A percentile compares a stretch with the other conserved stretches of the same genome.
Conservation (phyloP, 2,329 filamentous ascomycete species). For the Ceratocystis albifundus region DNA sequence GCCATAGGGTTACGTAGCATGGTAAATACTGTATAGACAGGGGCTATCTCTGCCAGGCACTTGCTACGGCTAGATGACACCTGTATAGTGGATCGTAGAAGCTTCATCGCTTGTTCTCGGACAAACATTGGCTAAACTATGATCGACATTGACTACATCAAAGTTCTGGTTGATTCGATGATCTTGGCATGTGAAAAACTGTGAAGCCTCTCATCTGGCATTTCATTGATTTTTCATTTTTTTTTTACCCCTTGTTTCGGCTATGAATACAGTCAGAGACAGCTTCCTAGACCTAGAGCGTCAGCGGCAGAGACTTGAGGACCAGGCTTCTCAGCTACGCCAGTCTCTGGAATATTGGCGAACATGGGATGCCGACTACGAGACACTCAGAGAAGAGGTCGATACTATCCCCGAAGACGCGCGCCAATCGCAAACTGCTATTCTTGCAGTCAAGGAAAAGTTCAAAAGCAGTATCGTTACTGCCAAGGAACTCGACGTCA, state of each 20-base stretch:
- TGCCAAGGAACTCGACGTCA: conserved; percentile 43
- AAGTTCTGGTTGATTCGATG: conserved; percentile 12
- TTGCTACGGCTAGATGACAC: not conserved
- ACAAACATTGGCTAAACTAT: not conserved
- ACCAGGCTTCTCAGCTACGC: conserved; percentile 56
- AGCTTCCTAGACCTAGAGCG: conserved; percentile 59
- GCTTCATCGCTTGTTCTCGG: conserved; percentile 2
- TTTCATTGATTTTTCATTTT: not conserved
- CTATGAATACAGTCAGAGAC: conserved; percentile 36
- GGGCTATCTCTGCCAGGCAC: not conserved
- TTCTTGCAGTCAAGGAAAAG: conserved; percentile 45
- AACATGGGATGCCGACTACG: conserved; percentile 83
- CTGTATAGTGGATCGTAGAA: not conserved
- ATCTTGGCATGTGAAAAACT: conserved; percentile 9
- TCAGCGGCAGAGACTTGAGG: conserved; percentile 63
- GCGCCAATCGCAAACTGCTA: conserved; percentile 34
- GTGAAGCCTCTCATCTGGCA: not conserved
- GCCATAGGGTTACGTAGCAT: not conserved
- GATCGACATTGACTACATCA: not conserved
- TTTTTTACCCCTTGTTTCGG: conserved; percentile 4
- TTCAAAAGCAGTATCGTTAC: conserved; percentile 54
- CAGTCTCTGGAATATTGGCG: conserved; percentile 78
- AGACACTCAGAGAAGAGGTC: conserved; percentile 75
- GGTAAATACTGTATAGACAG: not conserved
- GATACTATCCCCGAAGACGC: conserved; percentile 41